Conservation (phyloP, 2,329 filamentous ascomycete genomes). For the Acrocalymma vagum region DNA sequence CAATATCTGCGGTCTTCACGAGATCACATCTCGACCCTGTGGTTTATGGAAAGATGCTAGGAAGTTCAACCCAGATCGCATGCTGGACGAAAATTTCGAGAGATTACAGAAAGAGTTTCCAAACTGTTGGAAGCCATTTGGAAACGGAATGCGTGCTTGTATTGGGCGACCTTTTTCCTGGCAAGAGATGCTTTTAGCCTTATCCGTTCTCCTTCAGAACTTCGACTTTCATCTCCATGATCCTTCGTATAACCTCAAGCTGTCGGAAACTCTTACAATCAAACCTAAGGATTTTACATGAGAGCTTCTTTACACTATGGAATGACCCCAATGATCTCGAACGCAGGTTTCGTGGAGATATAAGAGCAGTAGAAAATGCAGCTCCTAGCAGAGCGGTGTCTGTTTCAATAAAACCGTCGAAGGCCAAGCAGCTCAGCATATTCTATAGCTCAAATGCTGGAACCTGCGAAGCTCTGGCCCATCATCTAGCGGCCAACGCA, state of each 20-base stretch:
- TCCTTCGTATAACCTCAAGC: slow-evolving; percentile 45
- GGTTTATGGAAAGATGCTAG: slow-evolving; percentile 25
- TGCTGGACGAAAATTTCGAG: slow-evolving; percentile 27
- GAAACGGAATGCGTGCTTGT: slow-evolving; percentile 28
- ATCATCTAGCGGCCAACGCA: slow-evolving; percentile 31
- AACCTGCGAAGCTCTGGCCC: slow-evolving; percentile 44
- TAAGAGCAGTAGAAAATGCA: too few species aligned
- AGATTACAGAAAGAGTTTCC: slow-evolving; percentile 13
- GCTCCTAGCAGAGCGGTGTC: too few species aligned
- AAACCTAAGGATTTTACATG: slow-evolving; percentile 47
- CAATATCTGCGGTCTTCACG: slow-evolving; percentile 12
- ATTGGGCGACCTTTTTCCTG: slow-evolving; percentile 32
- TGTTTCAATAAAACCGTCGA: too few species aligned
- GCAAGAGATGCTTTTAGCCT: slow-evolving; percentile 26
- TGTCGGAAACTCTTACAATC: slow-evolving; percentile 49
- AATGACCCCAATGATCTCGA: too few species aligned
- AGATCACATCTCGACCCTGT: slow-evolving; percentile 20
- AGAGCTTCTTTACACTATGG: too few species aligned
- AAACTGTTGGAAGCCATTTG: slow-evolving; percentile 30
- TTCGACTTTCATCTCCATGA: slow-evolving; percentile 48
- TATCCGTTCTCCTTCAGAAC: slow-evolving; percentile 47
- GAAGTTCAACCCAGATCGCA: slow-evolving; percentile 26
- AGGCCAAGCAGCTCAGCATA: slow-evolving; percentile 10
- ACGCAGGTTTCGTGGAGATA: too few species aligned
- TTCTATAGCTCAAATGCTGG: slow-evolving; percentile 42